phyloP scores from a whole-genome alignment of 441 rosid genomes.

The Kokia cookei region DNA sequence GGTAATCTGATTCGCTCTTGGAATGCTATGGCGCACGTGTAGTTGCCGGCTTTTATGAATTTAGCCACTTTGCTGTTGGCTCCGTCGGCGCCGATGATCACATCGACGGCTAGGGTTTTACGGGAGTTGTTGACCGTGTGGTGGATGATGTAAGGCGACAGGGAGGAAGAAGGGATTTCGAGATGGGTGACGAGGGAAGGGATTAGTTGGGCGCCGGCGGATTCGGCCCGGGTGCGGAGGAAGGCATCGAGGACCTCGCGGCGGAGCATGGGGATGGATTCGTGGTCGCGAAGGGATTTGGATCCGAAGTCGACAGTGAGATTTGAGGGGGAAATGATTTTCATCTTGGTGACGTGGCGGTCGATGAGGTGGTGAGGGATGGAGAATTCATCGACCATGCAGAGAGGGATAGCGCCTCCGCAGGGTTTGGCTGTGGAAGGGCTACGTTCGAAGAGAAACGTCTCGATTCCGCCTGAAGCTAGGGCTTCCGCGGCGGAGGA shows the following conservation, averaged over 20 bases:
- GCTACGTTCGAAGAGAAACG: constrained; percentile 58
- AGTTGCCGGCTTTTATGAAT: constrained; percentile 44
- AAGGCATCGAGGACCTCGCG: constrained; percentile 66
- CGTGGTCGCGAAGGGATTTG: constrained; percentile 41
- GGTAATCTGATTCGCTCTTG: constrained; percentile 59
- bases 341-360: constrained; percentile 58
- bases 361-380: constrained; percentile 51
- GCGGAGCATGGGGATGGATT: constrained; percentile 66
- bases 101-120: constrained; percentile 39
- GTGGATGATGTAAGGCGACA: constrained; percentile 45
- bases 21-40: constrained; percentile 57
- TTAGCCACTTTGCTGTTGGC: constrained; percentile 57
- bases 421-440: constrained; percentile 53
- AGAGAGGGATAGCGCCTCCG: constrained; percentile 71
- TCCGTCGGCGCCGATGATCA: constrained; percentile 59
- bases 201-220: constrained; percentile 41
- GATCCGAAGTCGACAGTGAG: constrained; percentile 55
- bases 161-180: constrained; percentile 28
- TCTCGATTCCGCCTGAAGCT: constrained; percentile 49
- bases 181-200: constrained; percentile 44
- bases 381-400: constrained; percentile 61
- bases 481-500: constrained; percentile 52
- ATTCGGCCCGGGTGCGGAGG: constrained; percentile 49
- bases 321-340: constrained; percentile 64
- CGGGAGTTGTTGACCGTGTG: constrained; percentile 27